A percentile compares a stretch with the other conserved stretches of the same genome.
phyloP scores from a whole-genome alignment of 2,329 filamentous ascomycete genomes.

The Alternaria novae-zelandiae region DNA sequence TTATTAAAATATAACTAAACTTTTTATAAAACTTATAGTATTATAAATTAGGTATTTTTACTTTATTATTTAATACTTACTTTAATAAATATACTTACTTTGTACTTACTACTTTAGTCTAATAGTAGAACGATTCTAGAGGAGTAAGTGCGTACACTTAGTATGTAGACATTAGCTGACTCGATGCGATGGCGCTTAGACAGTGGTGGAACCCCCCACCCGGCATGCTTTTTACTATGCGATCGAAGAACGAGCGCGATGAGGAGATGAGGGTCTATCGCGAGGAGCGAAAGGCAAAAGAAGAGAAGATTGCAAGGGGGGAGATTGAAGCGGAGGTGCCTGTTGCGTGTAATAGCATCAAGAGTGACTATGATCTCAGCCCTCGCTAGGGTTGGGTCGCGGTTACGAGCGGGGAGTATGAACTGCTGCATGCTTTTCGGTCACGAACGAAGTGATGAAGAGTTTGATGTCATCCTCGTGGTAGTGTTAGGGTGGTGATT shows the following conservation, averaged over 20 bases:
- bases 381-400: neutral
- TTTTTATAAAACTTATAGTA: no score
- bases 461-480: no score
- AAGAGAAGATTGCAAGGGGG: constrained; percentile 4
- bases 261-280: neutral
- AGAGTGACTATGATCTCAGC: constrained; percentile 6
- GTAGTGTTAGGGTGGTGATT: no score
- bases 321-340: neutral
- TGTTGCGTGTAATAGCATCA: neutral
- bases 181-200: neutral
- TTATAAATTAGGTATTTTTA: no score
- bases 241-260: constrained; percentile 1
- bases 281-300: neutral
- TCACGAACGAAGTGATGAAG: no score
- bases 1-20: no score
- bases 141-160: neutral
- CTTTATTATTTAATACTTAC: no score
- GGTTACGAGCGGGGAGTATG: no score
- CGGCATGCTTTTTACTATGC: neutral
- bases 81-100: no score
- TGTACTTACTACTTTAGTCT: no score
- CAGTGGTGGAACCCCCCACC: constrained; percentile 3
- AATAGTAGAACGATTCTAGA: neutral
- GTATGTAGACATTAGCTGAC: neutral
- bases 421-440: no score